Percentiles rank a stretch among this genome's conserved stretches.
These are phyloP conservation scores for Maudiozyma turicensis DNA, from an alignment of 805 yeast genomes.

Conservation along the genomic window DNA sequence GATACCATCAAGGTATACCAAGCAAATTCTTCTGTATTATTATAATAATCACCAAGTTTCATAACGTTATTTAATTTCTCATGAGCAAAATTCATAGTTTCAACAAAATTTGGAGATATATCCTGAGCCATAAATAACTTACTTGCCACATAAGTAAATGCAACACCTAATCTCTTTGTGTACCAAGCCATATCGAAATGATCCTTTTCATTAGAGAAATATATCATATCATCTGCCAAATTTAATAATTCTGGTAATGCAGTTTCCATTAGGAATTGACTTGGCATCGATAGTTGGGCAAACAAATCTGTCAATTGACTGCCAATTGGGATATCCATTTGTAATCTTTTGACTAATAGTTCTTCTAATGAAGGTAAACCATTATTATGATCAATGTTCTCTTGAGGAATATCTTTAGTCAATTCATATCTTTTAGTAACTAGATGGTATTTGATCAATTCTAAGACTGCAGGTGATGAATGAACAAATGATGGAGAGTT, in stretches of 20 bases:
- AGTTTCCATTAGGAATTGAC: slow-evolving; percentile 38
- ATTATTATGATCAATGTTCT: slow-evolving; percentile 8
- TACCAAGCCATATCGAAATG: slow-evolving; percentile 78
- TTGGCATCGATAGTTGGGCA: slow-evolving; percentile 54
- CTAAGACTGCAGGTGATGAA: slow-evolving; percentile 29
- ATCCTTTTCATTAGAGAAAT: slow-evolving; percentile 71
- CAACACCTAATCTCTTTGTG: slow-evolving; percentile 65
- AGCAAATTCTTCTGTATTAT: slow-evolving; percentile 65
- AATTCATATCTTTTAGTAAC: slow-evolving; percentile 39
- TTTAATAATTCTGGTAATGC: slow-evolving; percentile 63
- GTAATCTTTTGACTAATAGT: slow-evolving; percentile 39
- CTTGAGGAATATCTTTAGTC: slow-evolving; percentile 28
- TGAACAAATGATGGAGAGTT: slow-evolving; percentile 27
- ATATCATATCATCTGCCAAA: slow-evolving; percentile 76
- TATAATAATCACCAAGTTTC: slow-evolving; percentile 49
- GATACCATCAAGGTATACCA: slow-evolving; percentile 56
- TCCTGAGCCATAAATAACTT: slow-evolving; percentile 81
- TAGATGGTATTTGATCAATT: slow-evolving; percentile 48
- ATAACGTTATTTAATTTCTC: slow-evolving; percentile 46
- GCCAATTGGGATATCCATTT: slow-evolving; percentile 34
- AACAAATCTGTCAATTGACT: slow-evolving; percentile 32
- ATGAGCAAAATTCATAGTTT: slow-evolving; percentile 58
- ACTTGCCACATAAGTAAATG: slow-evolving; percentile 59
- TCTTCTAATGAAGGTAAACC: slow-evolving; percentile 31
- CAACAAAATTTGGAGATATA: slow-evolving; percentile 40